A percentile compares a stretch with the other conserved stretches of the same genome.
phyloP scores from a whole-genome alignment of 2,329 filamentous ascomycete genomes.

The Microdochium trichocladiopsis region DNA sequence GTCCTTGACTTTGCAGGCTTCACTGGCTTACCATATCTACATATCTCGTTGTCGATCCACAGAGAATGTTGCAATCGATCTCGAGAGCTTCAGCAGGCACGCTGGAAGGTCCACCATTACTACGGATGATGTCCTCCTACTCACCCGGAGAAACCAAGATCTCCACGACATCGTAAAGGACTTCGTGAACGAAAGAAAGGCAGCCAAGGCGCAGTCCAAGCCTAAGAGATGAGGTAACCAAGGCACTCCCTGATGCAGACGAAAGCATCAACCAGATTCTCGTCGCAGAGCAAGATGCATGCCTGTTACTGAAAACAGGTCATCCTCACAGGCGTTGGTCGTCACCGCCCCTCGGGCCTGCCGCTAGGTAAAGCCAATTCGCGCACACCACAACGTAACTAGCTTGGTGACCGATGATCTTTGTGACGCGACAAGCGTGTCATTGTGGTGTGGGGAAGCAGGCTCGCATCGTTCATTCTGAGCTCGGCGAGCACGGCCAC shows the following conservation, averaged over 20 bases:
- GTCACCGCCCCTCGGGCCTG: no score
- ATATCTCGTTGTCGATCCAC: constrained; percentile 5
- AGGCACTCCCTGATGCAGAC: neutral
- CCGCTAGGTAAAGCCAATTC: no score
- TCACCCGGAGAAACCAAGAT: constrained; percentile 81
- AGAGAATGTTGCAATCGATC: constrained; percentile 51
- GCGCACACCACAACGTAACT: no score
- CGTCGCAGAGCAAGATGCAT: no score
- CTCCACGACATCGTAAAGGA: constrained; percentile 68
- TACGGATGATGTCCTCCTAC: constrained; percentile 79
- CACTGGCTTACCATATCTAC: neutral
- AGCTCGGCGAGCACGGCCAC: no score
- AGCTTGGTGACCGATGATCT: no score
- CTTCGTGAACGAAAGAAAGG: constrained; percentile 56
- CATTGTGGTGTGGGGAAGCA: no score
- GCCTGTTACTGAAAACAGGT: no score
- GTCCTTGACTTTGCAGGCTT: neutral
- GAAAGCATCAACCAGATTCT: no score
- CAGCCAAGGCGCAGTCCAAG: constrained; percentile 30
- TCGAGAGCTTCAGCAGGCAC: constrained; percentile 60
- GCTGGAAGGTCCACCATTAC: constrained; percentile 74
- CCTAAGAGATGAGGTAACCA: constrained; percentile 7
- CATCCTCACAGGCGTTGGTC: no score
- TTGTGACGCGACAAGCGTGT: no score
- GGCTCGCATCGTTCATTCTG: no score